phyloP scores from a whole-genome alignment of 1,139 yeast genomes.

The Yamadazyma taylorii region DNA sequence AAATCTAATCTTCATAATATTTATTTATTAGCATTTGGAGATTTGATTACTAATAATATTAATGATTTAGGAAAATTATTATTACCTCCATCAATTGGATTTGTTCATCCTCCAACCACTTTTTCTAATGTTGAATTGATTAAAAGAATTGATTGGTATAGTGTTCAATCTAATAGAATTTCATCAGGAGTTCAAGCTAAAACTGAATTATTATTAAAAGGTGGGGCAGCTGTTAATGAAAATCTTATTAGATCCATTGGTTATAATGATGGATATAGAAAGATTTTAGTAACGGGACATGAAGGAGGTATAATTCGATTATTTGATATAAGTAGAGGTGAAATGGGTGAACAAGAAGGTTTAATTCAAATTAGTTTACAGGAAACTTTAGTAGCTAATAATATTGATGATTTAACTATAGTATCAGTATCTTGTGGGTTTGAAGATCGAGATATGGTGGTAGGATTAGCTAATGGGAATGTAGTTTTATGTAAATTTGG shows the following conservation, averaged over 20 bases:
- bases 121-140: slow-evolving; percentile 54
- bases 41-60: slow-evolving; percentile 35
- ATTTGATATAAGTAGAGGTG: slow-evolving; percentile 82
- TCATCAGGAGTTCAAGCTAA: slow-evolving; percentile 42
- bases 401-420: slow-evolving; percentile 41
- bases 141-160: slow-evolving; percentile 70
- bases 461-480: slow-evolving; percentile 68
- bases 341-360: slow-evolving; percentile 57
- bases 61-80: slow-evolving; percentile 56
- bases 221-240: slow-evolving; percentile 63
- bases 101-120: slow-evolving; percentile 77
- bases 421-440: slow-evolving; percentile 70
- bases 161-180: slow-evolving; percentile 53
- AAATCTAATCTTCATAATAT: slow-evolving; percentile 57
- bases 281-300: slow-evolving; percentile 79
- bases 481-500: slow-evolving; percentile 77
- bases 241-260: slow-evolving; percentile 47
- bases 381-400: slow-evolving; percentile 33
- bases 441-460: slow-evolving; percentile 72
- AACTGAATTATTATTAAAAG: slow-evolving; percentile 50
- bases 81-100: slow-evolving; percentile 77
- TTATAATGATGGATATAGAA: slow-evolving; percentile 52
- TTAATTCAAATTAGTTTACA: slow-evolving; percentile 37
- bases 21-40: slow-evolving; percentile 29
- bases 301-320: slow-evolving; percentile 74